A percentile compares a stretch with the other conserved stretches of the same genome.
phyloP scores from a whole-genome alignment of 441 rosid species.

The Pelargonium citronellum region DNA sequence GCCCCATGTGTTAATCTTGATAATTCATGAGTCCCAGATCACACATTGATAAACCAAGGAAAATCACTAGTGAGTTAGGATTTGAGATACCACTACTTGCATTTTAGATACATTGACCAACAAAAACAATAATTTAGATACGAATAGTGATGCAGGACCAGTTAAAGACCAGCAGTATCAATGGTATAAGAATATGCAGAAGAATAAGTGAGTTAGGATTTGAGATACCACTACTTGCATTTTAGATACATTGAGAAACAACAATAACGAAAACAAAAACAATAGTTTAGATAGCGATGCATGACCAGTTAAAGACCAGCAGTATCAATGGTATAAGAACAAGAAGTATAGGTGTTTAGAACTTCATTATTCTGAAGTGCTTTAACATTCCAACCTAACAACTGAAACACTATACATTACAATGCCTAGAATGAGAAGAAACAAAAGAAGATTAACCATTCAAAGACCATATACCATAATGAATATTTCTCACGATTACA shows the following conservation, averaged over 20 bases:
- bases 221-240: background rate
- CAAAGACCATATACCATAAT: conserved; percentile 1
- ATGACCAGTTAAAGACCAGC: background rate
- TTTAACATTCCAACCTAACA: background rate
- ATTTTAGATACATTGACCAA: background rate
- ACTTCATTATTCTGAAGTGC: background rate
- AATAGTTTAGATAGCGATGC: background rate
- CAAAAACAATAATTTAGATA: background rate
- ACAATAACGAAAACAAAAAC: background rate
- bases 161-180: background rate
- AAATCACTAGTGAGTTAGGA: background rate
- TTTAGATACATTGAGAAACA: background rate
- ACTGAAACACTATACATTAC: background rate
- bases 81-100: background rate
- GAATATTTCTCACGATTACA: conserved; percentile 9
- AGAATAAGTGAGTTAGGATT: background rate
- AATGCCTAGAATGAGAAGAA: background rate
- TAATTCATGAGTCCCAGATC: conserved; percentile 14
- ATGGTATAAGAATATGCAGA: background rate
- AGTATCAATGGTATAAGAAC: background rate
- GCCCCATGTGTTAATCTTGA: conserved; percentile 94
- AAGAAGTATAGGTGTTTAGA: background rate
- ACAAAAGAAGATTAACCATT: background rate
- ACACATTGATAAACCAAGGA: conserved; percentile 3
- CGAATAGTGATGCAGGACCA: background rate